Percentiles rank a stretch among this genome's conserved stretches.
Evolutionary conservation across 345 rosid species (phyloP).

Genomic region (Combretum micranthum): DNA sequence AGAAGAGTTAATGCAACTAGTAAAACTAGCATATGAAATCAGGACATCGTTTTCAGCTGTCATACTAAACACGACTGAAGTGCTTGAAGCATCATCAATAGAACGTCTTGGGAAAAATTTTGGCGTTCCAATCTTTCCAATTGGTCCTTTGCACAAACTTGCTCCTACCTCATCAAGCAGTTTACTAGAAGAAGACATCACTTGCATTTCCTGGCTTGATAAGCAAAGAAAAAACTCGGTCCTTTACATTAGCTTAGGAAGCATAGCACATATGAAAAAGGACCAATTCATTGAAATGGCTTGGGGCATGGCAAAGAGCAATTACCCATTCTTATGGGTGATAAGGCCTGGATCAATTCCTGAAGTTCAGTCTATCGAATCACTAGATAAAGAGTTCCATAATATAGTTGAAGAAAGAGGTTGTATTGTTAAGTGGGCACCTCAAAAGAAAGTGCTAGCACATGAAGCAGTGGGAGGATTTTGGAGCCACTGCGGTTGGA

Average conservation of each 20-base stretch:
- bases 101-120: conserved; percentile 2
- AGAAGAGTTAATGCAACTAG: conserved; percentile 1
- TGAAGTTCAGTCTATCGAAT: not conserved
- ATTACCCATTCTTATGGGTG: conserved; percentile 26
- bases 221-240: conserved; percentile 12
- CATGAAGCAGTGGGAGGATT: too few species aligned
- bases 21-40: not conserved
- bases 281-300: conserved; percentile 28
- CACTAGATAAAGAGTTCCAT: conserved; percentile 1
- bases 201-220: conserved; percentile 21
- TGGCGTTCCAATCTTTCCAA: conserved; percentile 10
- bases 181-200: conserved; percentile 13
- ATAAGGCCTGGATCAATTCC: conserved; percentile 9
- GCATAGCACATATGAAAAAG: conserved; percentile 11
- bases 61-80: conserved; percentile 11
- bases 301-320: conserved; percentile 29
- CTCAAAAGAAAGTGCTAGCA: too few species aligned
- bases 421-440: conserved; percentile 27
- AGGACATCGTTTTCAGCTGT: conserved; percentile 4
- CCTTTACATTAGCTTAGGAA: conserved; percentile 20
- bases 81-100: conserved; percentile 9
- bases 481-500: too few species aligned
- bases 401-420: conserved; percentile 23
- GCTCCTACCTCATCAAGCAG: conserved; percentile 8
- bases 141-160: conserved; percentile 11